Conservation (phyloP, 345 rosid genomes). For the Lenwebbia sp. region DNA sequence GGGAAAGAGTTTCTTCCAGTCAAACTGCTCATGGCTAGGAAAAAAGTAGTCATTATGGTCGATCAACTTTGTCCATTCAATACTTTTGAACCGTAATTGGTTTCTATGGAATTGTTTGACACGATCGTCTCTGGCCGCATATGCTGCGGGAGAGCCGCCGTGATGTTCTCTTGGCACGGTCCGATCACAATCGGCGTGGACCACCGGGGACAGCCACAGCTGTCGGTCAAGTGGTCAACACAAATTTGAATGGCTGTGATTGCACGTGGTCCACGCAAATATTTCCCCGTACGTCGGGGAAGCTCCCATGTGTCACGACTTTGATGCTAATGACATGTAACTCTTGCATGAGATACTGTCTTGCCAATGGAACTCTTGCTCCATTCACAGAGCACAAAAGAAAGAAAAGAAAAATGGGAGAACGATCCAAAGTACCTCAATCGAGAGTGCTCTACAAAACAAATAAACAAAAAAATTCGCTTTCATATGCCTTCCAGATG, state of each 20-base stretch:
- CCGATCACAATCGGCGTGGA: not conserved
- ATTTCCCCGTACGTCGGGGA: not conserved
- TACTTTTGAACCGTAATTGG: not conserved
- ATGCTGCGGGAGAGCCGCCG: too few relatives aligned
- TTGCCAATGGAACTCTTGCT: too few relatives aligned
- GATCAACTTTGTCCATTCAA: not conserved
- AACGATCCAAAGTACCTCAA: not conserved
- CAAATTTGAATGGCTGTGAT: not conserved
- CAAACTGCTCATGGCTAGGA: not conserved
- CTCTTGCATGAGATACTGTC: too few relatives aligned
- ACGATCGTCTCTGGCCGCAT: too few relatives aligned
- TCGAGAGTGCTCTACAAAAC: too few relatives aligned
- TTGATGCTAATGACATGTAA: not conserved
- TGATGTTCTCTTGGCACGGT: not conserved
- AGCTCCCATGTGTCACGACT: not conserved
- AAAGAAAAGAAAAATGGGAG: not conserved
- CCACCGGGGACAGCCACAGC: not conserved
- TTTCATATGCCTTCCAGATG: too few relatives aligned
- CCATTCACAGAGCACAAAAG: too few relatives aligned
- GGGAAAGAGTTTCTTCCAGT: not conserved
- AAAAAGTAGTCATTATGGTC: not conserved
- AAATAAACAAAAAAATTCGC: too few relatives aligned
- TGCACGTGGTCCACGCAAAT: not conserved
- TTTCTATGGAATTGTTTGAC: not conserved
- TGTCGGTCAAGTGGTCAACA: not conserved